Conservation (phyloP, 2,329 filamentous ascomycete species). For the Aspergillus pseudoglaucus region DNA sequence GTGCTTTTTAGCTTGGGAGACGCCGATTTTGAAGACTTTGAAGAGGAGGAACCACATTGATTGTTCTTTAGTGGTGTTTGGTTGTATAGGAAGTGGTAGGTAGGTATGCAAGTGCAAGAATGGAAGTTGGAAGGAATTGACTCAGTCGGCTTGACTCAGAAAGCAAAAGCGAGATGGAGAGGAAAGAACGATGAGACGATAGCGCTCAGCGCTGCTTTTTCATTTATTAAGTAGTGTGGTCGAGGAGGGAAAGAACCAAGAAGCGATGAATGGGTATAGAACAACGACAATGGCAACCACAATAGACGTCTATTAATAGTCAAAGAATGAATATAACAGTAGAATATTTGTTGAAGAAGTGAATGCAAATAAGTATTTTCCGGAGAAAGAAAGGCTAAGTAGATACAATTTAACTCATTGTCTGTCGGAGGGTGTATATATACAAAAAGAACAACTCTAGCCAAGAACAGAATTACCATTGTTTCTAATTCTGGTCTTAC, state of each 20-base stretch:
- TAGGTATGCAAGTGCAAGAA: neutral
- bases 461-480: neutral
- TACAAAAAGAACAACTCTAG: neutral
- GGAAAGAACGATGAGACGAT: neutral
- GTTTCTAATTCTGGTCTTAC: neutral
- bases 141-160: too few relatives aligned
- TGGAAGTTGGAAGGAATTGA: too few relatives aligned
- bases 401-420: neutral
- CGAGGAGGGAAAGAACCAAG: neutral
- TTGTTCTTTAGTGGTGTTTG: conserved; percentile 5
- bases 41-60: conserved; percentile 24
- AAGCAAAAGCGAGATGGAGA: neutral
- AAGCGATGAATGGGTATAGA: neutral
- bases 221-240: neutral
- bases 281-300: neutral
- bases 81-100: neutral
- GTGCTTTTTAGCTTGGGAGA: conserved; percentile 25
- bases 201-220: neutral
- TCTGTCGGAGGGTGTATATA: neutral
- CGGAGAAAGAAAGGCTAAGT: neutral
- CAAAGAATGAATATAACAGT: neutral
- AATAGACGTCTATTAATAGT: neutral
- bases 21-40: conserved; percentile 23
- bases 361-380: neutral
- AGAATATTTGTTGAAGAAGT: neutral